Evolutionary conservation across 179 eudicot genomes (phyloP).

Genomic region (Vitellaria paradoxa): DNA sequence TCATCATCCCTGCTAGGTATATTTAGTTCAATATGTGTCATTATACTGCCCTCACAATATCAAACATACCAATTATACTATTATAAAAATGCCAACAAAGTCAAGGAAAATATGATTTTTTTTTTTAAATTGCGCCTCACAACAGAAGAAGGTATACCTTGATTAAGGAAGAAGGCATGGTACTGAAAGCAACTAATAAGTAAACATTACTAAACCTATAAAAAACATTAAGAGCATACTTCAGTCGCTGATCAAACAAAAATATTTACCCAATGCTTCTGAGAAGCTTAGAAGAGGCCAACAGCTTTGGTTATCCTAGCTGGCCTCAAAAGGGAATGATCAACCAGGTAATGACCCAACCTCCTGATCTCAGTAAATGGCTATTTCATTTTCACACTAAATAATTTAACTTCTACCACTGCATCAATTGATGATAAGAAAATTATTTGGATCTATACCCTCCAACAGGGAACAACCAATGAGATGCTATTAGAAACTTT

Average conservation of each 20-base stretch:
- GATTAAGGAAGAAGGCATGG: neutral
- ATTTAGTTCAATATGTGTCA: neutral
- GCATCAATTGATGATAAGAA: neutral
- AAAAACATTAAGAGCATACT: neutral
- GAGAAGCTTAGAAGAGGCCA: constrained; percentile 2
- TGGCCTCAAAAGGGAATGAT: neutral
- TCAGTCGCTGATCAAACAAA: neutral
- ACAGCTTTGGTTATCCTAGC: neutral
- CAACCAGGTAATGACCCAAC: neutral
- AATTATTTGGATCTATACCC: neutral
- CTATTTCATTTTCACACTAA: neutral
- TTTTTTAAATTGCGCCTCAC: neutral
- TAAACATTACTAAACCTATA: constrained; percentile 2
- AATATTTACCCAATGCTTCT: neutral
- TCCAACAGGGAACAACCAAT: neutral
- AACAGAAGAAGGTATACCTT: neutral
- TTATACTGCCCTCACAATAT: neutral
- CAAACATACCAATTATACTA: neutral
- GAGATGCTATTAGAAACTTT: neutral
- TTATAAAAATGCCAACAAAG: neutral
- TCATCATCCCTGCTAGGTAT: neutral
- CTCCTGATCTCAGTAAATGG: neutral
- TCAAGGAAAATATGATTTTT: neutral
- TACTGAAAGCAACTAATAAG: neutral
- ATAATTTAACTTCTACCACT: neutral